Conservation (phyloP, 1,284 basidiomycete species). For the Microbotryum scabiosae region DNA sequence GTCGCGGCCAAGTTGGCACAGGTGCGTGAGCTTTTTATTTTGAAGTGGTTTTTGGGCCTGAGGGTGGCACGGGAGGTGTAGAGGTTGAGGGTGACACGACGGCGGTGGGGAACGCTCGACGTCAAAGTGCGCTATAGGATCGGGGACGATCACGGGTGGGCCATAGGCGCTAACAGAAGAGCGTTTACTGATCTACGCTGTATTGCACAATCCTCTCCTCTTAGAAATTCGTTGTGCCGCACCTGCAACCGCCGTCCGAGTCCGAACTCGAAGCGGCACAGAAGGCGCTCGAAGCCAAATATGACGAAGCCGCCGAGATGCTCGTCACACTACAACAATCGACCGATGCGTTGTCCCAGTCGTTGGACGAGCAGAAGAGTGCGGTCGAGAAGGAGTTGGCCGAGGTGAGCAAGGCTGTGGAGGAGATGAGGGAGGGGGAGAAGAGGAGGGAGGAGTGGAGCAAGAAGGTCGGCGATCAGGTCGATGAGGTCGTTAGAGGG, state of each 20-base stretch:
- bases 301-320: constrained; percentile 72
- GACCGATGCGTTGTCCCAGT: constrained; percentile 64
- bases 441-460: constrained; percentile 69
- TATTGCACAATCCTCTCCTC: neutral
- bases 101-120: neutral
- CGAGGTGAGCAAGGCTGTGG: constrained; percentile 65
- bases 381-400: constrained; percentile 76
- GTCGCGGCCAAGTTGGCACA: constrained; percentile 76
- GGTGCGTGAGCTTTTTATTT: too few species aligned
- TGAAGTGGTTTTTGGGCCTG: too few species aligned
- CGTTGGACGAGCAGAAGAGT: constrained; percentile 61
- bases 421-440: constrained; percentile 70
- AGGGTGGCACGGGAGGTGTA: too few species aligned
- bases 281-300: constrained; percentile 75
- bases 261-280: constrained; percentile 85
- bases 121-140: neutral
- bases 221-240: constrained; percentile 85
- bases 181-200: neutral
- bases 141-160: neutral
- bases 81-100: neutral
- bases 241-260: constrained; percentile 78
- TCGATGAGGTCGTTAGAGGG: constrained; percentile 82
- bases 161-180: neutral
- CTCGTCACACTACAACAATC: constrained; percentile 48
- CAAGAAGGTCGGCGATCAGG: constrained; percentile 70